Evolutionary conservation across 352 stramenopile species (phyloP), one percentile per base, ranked within the genome.

Genomic region (Phytopythium cucurbitacearum): DNA sequence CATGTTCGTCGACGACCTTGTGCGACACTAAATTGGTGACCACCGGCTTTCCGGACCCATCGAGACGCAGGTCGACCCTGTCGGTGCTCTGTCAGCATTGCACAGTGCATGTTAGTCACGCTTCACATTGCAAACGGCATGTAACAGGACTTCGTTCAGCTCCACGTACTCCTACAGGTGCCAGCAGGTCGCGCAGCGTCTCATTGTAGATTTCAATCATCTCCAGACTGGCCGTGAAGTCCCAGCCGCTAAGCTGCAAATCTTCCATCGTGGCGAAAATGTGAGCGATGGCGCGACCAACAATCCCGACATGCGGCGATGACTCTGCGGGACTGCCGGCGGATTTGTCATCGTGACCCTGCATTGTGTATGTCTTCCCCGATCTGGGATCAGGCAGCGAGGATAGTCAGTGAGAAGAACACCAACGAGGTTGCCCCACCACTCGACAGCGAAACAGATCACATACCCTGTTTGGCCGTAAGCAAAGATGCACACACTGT

Each of bases 201-300:
- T 99, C 96, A 56, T 99, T 99, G 80, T 99, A 99, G 48, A 99
- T 97, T 73, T 99, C 96, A 28, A 98, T 78, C 64, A 99, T 81
- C 60, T 94, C 83, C 32, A 94, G 48, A 28, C 57, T 86, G 9
- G 90, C 70, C 13, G 47, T 59, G 46, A 92, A 93, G n/a, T 72
- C 57, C 85, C 85, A 95, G 15, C 84, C 81, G 34, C 80, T 88
- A 15, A 67, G 67, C 12, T 56, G 64, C 44, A 92, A 59, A 32
- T 88, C 74, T 9, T 71, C 71, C 34, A 90, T 82, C 7, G 70
- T 72, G 5, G 71, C 67, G 44, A 88, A 95, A 42, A 95, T 89
- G 52, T 91, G 84, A 12, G 67, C 60, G 56, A 94, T 89, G 4
- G 84, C 72, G 16, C 85, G 82, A 9, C 76, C 82, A 41, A 95